Evolutionary conservation across 306 rosid genomes (phyloP).

Genomic region (Acacia acuminata): DNA sequence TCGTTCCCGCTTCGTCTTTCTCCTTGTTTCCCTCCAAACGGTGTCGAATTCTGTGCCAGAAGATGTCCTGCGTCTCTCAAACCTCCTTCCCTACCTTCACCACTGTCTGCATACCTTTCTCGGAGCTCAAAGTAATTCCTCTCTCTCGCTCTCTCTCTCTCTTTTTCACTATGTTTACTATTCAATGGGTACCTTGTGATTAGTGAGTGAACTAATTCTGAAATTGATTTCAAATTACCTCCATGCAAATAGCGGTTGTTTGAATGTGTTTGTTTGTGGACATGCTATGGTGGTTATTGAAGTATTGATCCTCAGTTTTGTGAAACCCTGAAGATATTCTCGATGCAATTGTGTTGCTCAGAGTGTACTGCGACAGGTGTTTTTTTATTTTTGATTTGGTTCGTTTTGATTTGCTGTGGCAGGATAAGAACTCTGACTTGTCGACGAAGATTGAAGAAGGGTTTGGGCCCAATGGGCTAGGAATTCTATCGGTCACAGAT

Average conservation of each 20-base stretch:
- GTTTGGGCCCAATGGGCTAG: conserved; percentile 77
- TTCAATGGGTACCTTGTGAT: neutral
- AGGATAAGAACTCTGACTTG: conserved; percentile 73
- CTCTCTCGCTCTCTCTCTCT: neutral
- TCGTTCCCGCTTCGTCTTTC: conserved; percentile 36
- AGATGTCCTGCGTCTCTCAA: conserved; percentile 46
- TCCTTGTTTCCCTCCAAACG: conserved; percentile 27
- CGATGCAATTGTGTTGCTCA: neutral
- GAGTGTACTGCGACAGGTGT: neutral
- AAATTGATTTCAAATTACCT: neutral
- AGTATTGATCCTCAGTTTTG: conserved; percentile 15
- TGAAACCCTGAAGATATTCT: neutral
- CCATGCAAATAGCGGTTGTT: neutral
- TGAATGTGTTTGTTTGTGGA: neutral
- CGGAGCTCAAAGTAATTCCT: conserved; percentile 60
- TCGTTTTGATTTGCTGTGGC: conserved; percentile 30
- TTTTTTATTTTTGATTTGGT: conserved; percentile 1
- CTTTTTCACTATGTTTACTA: neutral
- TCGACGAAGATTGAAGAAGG: conserved; percentile 81
- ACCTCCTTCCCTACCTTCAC: conserved; percentile 50
- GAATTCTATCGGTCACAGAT: conserved; percentile 73
- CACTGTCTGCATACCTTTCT: conserved; percentile 66
- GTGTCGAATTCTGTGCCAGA: conserved; percentile 32
- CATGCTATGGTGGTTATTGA: neutral
- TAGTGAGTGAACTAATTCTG: neutral